A percentile compares a stretch with the other conserved stretches of the same genome.
These are phyloP conservation scores for Isoetes taiwanensis DNA, from an alignment of 75 land plant genomes.

Conservation along the genomic window DNA sequence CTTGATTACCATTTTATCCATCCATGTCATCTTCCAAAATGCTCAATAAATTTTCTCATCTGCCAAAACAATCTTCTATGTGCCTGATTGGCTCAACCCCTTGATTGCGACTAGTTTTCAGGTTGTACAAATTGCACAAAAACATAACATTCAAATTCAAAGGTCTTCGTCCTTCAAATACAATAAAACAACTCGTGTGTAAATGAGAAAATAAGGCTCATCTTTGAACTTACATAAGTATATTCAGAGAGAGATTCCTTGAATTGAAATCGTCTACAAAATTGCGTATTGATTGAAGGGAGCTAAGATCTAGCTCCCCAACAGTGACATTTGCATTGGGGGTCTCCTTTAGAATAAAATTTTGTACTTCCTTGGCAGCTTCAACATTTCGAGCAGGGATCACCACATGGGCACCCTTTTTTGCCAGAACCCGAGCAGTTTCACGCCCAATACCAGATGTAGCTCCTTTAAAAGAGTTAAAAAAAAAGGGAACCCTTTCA, in stretches of 20 bases:
- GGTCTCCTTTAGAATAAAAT: not conserved
- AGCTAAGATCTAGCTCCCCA: slow-evolving; percentile 7
- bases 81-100: no score
- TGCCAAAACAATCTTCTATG: no score
- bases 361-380: not conserved
- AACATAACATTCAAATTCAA: no score
- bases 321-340: not conserved
- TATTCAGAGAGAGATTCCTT: not conserved
- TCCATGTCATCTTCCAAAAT: no score
- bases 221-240: slow-evolving; percentile 2
- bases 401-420: slow-evolving; percentile 28
- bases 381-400: not conserved
- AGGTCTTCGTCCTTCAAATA: no score
- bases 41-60: no score
- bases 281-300: not conserved
- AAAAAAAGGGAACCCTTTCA: no score
- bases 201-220: no score
- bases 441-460: slow-evolving; percentile 51
- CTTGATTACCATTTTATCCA: not conserved
- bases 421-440: slow-evolving; percentile 42
- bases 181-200: no score
- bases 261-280: not conserved
- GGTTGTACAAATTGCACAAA: no score
- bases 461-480: no score
- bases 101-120: no score